Percentiles rank a stretch among this genome's conserved stretches.
These are phyloP conservation scores for Boletus coccyginus DNA, from an alignment of 768 basidiomycete genomes.

Conservation along the genomic window DNA sequence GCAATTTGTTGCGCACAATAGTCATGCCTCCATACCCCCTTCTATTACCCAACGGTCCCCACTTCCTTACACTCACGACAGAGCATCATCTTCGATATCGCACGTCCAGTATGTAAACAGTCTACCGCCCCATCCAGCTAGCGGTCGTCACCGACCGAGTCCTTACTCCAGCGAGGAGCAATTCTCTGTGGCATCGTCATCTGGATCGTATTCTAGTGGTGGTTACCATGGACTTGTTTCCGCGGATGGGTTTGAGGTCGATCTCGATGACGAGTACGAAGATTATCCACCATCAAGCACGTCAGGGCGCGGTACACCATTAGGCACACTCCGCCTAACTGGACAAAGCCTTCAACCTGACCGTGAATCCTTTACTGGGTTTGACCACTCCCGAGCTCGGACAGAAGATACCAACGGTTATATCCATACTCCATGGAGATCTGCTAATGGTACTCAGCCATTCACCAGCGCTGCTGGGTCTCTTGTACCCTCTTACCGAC, in stretches of 20 bases:
- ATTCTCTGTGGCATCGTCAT: conserved; percentile 27
- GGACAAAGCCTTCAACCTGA: conserved; percentile 60
- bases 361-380: conserved; percentile 44
- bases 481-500: conserved; percentile 34
- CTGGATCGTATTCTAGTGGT: conserved; percentile 28
- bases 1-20: conserved; percentile 43
- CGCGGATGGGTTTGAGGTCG: conserved; percentile 69
- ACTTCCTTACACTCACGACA: conserved; percentile 36
- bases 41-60: conserved; percentile 33
- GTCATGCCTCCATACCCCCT: conserved; percentile 41
- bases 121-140: conserved; percentile 33
- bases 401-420: conserved; percentile 68
- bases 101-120: conserved; percentile 31
- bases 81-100: conserved; percentile 35
- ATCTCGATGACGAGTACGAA: conserved; percentile 73
- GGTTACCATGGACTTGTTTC: conserved; percentile 43
- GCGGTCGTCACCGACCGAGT: conserved; percentile 33
- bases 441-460: conserved; percentile 43
- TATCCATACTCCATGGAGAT: conserved; percentile 63
- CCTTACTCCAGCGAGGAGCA: conserved; percentile 42
- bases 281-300: conserved; percentile 58
- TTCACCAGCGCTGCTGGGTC: conserved; percentile 22
- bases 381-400: conserved; percentile 61
- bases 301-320: conserved; percentile 75
- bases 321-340: conserved; percentile 55